Conservation (phyloP, 2,329 filamentous ascomycete genomes). For the Clonostachys rhizophaga region DNA sequence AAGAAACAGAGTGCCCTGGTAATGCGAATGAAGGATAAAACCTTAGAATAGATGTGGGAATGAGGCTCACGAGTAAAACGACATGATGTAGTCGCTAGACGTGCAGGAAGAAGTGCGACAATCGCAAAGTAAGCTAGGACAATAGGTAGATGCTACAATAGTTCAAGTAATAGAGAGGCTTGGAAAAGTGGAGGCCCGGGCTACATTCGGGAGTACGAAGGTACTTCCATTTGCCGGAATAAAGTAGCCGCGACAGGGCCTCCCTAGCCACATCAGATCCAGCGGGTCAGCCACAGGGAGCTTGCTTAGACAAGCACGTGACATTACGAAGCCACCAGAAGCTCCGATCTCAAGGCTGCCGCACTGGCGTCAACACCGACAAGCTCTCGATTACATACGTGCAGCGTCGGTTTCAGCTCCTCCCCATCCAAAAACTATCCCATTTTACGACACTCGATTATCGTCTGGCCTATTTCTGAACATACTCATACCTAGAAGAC, state of each 20-base stretch:
- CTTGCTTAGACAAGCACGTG: conserved; percentile 4
- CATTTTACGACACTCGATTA: too few relatives aligned
- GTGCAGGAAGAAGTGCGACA: conserved; percentile 7
- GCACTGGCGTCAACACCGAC: conserved; percentile 23
- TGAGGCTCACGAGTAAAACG: conserved; percentile 2
- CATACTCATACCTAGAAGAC: too few relatives aligned
- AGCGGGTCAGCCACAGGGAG: too few relatives aligned
- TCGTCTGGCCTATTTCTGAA: too few relatives aligned
- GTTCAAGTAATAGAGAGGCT: too few relatives aligned
- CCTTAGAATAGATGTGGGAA: conserved; percentile 10
- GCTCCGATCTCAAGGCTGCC: conserved; percentile 16
- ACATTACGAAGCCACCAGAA: conserved; percentile 8
- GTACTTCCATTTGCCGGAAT: too few relatives aligned
- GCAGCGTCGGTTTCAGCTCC: not conserved
- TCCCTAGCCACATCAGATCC: too few relatives aligned
- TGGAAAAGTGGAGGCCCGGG: too few relatives aligned
- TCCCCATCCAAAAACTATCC: not conserved
- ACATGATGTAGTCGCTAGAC: not conserved
- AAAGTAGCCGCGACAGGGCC: too few relatives aligned
- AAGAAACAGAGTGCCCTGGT: not conserved
- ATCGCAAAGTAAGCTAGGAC: not conserved
- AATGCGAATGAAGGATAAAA: not conserved
- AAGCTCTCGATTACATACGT: not conserved
- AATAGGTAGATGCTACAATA: too few relatives aligned
- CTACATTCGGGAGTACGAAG: too few relatives aligned